Evolutionary conservation across 768 basidiomycete genomes (phyloP), one percentile per base, ranked within the genome.

Genomic region (Lactifluus rugatus): DNA sequence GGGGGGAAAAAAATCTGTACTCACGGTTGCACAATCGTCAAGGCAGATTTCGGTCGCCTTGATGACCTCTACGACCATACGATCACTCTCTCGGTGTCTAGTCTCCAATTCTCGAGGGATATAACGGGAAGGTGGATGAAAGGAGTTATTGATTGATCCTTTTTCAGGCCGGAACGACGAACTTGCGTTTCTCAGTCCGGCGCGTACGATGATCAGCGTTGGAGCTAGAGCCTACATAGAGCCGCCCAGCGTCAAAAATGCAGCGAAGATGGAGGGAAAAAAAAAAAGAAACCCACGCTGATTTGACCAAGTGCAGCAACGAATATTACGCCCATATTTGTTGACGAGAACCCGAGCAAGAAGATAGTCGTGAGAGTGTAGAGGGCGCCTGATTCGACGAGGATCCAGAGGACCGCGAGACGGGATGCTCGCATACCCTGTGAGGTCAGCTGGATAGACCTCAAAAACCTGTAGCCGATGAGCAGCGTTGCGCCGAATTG

Each of bases 371-470:
- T 61, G 42, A 48, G 3, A 36, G 45, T 52, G 23, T 61, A 61
- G n/a, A 57, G 31, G 17, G 60, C 60, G 19, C 60, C 60, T 9
- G 56, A 61, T 36, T 61, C 60, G 37, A 61, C 56, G 21, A 61
- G 34, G 16, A 52, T 61, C 60, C 56, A 57, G 44, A 61, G 50
- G n/a, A 52, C 2, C 14, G 37, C 11, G 2, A 57, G 42, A n/a
- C 50, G 54, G 13, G 55, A 37, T 42, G 26, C 34, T 4, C 52
- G 36, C 14, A 34, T 34, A 2, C 45, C 37, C 2, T 41, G 14
- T 16, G 46, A n/a, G 46, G 13, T 52, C 45, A 45, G 41, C 10
- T 8, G 17, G 19, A 47, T 26, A 4, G 49, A 39, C 11, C 2
- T 37, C 60, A 56, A 61, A 37, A 61, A 21, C 9, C 45, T 42